Conservation (phyloP, 2,329 filamentous ascomycete genomes). For the Blastomyces percursus region DNA sequence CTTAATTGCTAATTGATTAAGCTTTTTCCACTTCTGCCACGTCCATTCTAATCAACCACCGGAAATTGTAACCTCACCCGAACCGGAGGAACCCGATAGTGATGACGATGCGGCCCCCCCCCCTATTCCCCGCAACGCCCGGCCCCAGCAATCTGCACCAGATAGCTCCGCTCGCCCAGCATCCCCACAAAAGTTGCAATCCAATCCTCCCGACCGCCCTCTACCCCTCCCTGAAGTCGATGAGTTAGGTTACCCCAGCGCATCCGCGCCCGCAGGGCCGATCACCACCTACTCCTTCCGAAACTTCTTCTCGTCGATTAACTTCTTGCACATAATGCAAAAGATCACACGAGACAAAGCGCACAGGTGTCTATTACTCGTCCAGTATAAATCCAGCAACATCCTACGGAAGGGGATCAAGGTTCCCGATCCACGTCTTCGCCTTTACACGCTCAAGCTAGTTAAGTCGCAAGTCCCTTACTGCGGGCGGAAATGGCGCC, state of each 20-base stretch:
- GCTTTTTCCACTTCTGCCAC: slow-evolving; percentile 88
- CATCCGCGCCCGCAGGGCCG: slow-evolving; percentile 42
- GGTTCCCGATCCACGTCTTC: slow-evolving; percentile 74
- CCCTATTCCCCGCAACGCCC: slow-evolving; percentile 58
- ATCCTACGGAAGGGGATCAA: slow-evolving; percentile 87
- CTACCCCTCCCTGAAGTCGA: slow-evolving; percentile 51
- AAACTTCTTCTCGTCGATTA: slow-evolving; percentile 92
- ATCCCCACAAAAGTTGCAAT: slow-evolving; percentile 17
- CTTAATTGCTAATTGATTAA: slow-evolving; percentile 26
- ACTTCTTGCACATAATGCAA: slow-evolving; percentile 90
- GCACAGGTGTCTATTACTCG: slow-evolving; percentile 83
- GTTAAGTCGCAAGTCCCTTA: slow-evolving; percentile 99
- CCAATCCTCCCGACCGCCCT: slow-evolving; percentile 11
- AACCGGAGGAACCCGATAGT: slow-evolving; percentile 23
- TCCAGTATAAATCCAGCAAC: slow-evolving; percentile 88
- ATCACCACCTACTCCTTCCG: slow-evolving; percentile 87
- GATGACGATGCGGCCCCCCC: slow-evolving; percentile 74
- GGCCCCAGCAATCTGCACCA: slow-evolving; percentile 27
- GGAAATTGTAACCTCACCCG: slow-evolving; percentile 24
- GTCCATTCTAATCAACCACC: slow-evolving; percentile 52
- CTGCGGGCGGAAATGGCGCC: slow-evolving; percentile 95
- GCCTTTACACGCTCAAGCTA: slow-evolving; percentile 90
- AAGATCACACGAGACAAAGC: slow-evolving; percentile 95
- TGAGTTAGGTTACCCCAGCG: slow-evolving; percentile 70
- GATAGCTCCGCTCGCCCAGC: slow-evolving; percentile 18